phyloP scores from a whole-genome alignment of 345 rosid species.

The Acer saccharum region DNA sequence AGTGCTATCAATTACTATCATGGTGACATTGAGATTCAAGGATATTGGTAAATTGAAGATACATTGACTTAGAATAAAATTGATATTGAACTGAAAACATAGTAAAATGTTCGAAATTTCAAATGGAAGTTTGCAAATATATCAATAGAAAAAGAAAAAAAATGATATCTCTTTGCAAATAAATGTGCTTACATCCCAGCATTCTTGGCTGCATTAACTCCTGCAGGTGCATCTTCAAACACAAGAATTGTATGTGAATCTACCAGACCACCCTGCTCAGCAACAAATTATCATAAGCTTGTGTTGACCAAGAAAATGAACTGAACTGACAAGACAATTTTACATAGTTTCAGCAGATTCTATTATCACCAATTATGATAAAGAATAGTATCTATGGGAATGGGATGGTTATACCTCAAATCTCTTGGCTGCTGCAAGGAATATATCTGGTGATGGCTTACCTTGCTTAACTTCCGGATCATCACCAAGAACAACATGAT shows the following conservation, averaged over 20 bases:
- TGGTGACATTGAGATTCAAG: neutral
- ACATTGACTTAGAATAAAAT: neutral
- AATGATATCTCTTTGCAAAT: neutral
- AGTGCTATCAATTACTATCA: neutral
- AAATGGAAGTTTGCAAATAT: neutral
- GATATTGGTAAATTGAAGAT: neutral
- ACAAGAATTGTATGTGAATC: conserved; percentile 59
- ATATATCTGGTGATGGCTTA: conserved; percentile 86
- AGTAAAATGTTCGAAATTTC: neutral
- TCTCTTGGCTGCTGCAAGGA: conserved; percentile 89
- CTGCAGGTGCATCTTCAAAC: conserved; percentile 97
- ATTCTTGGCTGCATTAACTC: conserved; percentile 87
- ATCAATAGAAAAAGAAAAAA: conserved; percentile 6
- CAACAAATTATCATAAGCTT: conserved; percentile 19
- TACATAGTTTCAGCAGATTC: neutral
- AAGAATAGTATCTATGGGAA: conserved; percentile 5
- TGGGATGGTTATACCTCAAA: conserved; percentile 61
- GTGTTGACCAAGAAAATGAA: conserved; percentile 12
- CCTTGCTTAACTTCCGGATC: conserved; percentile 96
- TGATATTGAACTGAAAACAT: neutral
- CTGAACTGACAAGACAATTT: conserved; percentile 13
- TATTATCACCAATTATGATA: neutral
- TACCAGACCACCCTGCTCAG: conserved; percentile 61
- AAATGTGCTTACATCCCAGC: conserved; percentile 81
- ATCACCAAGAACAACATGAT: conserved; percentile 89